phyloP scores from a whole-genome alignment of 169 alveolate genomes.

The Plasmodium gonderi region DNA sequence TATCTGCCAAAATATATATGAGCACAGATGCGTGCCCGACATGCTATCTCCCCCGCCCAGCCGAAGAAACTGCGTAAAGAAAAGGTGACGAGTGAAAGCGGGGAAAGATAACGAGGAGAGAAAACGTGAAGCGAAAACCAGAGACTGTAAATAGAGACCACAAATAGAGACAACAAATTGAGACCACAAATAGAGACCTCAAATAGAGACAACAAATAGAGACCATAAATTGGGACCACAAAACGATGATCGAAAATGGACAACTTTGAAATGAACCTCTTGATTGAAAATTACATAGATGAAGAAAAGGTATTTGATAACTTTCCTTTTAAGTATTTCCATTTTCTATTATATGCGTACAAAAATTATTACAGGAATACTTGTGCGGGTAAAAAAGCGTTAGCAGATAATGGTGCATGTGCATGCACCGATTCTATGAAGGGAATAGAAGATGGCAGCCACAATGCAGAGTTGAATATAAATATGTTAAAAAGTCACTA shows the following conservation, averaged over 20 bases:
- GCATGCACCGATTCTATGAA: not conserved
- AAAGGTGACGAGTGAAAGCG: no score
- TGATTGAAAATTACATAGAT: slow-evolving; percentile 35
- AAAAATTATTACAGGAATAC: slow-evolving; percentile 28
- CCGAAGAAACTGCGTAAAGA: no score
- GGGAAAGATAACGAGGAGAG: no score
- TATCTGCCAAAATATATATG: no score
- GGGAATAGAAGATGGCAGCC: not conserved
- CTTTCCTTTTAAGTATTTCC: slow-evolving; percentile 31
- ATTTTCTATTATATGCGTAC: slow-evolving; percentile 36
- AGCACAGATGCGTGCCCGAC: no score
- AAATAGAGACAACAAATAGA: no score
- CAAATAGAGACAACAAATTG: no score
- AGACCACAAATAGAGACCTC: no score
- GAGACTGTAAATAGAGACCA: no score
- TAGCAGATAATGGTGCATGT: not conserved
- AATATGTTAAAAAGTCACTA: slow-evolving; percentile 10
- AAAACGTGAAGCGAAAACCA: no score
- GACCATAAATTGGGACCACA: no score
- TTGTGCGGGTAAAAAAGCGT: slow-evolving; percentile 3
- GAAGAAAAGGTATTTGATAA: slow-evolving; percentile 54
- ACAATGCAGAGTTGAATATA: not conserved
- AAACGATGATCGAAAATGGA: slow-evolving; percentile 13
- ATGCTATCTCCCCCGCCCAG: no score
- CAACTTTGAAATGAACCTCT: slow-evolving; percentile 25